Evolutionary conservation across 495 filamentous ascomycete genomes (phyloP).

Genomic region (Podospora appendiculata): DNA sequence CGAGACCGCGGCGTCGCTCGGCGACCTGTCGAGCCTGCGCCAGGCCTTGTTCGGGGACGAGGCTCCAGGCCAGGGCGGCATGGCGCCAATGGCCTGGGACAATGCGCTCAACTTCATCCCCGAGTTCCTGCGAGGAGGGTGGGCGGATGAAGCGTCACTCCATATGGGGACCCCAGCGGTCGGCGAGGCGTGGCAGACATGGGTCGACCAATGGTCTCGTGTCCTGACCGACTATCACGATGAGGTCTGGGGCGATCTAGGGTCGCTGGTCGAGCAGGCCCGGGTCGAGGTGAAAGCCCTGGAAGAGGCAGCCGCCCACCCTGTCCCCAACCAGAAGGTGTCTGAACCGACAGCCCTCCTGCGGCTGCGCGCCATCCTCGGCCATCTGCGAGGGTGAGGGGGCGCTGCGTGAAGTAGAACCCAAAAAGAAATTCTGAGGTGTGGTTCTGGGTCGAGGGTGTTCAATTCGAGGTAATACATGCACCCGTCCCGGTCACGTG

Average conservation of each 20-base stretch:
- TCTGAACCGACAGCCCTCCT: slow-evolving; percentile 19
- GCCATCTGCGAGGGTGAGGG: slow-evolving; percentile 17
- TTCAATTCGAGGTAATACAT: neutral
- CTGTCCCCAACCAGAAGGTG: slow-evolving; percentile 11
- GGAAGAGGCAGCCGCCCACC: slow-evolving; percentile 4
- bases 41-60: slow-evolving; percentile 26
- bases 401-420: neutral
- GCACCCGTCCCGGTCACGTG: neutral
- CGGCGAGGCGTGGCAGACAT: slow-evolving; percentile 35
- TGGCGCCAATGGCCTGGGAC: slow-evolving; percentile 25
- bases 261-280: slow-evolving; percentile 56
- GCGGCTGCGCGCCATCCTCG: slow-evolving; percentile 24
- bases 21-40: slow-evolving; percentile 21
- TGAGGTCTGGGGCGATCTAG: slow-evolving; percentile 71
- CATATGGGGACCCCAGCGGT: slow-evolving; percentile 26
- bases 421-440: too few relatives aligned
- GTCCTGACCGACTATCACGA: slow-evolving; percentile 63
- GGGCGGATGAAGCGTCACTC: neutral
- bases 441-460: too few relatives aligned
- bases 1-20: slow-evolving; percentile 7
- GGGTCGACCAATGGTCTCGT: slow-evolving; percentile 50
- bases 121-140: slow-evolving; percentile 12
- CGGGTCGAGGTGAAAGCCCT: slow-evolving; percentile 43
- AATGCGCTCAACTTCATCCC: slow-evolving; percentile 37
- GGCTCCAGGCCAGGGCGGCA: neutral